phyloP scores from a whole-genome alignment of 352 stramenopile genomes.

The Pythium scleroteichum region DNA sequence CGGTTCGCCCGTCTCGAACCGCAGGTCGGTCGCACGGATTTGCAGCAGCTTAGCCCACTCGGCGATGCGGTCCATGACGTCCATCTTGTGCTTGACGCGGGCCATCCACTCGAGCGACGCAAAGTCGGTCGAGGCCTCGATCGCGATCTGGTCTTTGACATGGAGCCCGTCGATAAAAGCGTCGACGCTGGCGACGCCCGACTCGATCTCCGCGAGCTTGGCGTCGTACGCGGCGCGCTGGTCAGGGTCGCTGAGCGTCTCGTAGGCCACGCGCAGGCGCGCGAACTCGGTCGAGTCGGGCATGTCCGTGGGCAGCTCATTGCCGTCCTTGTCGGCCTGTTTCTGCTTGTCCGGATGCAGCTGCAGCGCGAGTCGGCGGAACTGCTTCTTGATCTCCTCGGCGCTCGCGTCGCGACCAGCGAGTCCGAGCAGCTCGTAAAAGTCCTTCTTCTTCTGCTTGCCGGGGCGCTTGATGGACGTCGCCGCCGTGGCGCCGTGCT shows the following conservation, averaged over 20 bases:
- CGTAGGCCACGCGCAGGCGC: slow-evolving; percentile 63
- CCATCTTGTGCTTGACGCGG: slow-evolving; percentile 85
- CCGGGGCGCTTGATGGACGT: slow-evolving; percentile 17
- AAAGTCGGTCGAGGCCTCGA: slow-evolving; percentile 74
- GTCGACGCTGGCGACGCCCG: slow-evolving; percentile 11
- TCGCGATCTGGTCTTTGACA: slow-evolving; percentile 60
- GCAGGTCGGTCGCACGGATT: slow-evolving; percentile 63
- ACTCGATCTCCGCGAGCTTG: slow-evolving; percentile 35
- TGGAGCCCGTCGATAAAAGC: slow-evolving; percentile 25
- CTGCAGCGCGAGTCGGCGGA: slow-evolving; percentile 60
- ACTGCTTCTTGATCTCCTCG: slow-evolving; percentile 66
- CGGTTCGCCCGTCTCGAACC: slow-evolving; percentile 69
- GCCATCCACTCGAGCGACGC: slow-evolving; percentile 83
- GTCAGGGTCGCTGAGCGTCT: slow-evolving; percentile 66
- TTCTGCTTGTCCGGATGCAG: slow-evolving; percentile 75
- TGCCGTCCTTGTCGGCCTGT: slow-evolving; percentile 14
- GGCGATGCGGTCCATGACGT: slow-evolving; percentile 78
- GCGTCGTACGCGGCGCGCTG: slow-evolving; percentile 59
- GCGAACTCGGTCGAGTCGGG: slow-evolving; percentile 58
- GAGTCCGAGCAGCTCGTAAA: slow-evolving; percentile 64
- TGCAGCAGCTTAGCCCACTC: slow-evolving; percentile 68
- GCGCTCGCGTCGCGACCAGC: slow-evolving; percentile 28
- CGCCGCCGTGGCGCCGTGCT: not conserved
- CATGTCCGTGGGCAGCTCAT: slow-evolving; percentile 6
- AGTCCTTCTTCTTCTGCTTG: slow-evolving; percentile 46